A percentile compares a stretch with the other conserved stretches of the same genome.
Evolutionary conservation across 2,329 filamentous ascomycete genomes (phyloP).

Genomic region (Colletotrichum filicis): DNA sequence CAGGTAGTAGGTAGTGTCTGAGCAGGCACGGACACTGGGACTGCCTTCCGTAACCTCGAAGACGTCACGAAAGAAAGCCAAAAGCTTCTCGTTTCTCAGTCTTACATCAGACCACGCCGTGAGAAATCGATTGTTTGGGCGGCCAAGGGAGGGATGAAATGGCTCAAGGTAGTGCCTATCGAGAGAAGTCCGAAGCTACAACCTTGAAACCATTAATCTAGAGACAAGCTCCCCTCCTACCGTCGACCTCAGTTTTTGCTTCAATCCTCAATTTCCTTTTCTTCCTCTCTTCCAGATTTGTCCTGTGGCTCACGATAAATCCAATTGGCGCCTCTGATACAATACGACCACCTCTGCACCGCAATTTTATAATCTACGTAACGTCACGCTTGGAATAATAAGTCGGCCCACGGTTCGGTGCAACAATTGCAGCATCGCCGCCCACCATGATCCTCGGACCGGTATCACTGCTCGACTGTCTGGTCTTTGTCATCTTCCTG

Average conservation of each 20-base stretch:
- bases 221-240: background rate
- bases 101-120: constrained; percentile 1
- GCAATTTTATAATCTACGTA: background rate
- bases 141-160: constrained; percentile 23
- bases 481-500: constrained; percentile 77
- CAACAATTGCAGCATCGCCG: background rate
- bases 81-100: constrained; percentile 6
- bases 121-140: background rate
- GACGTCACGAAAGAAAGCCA: constrained; percentile 20
- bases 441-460: constrained; percentile 76
- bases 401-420: background rate
- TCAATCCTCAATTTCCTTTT: background rate
- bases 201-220: no score
- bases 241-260: background rate
- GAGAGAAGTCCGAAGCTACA: background rate
- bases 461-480: constrained; percentile 80
- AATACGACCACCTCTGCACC: background rate
- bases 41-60: constrained; percentile 21
- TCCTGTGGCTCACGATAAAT: background rate
- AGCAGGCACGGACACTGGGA: constrained; percentile 10
- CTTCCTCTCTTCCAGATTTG: background rate
- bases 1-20: background rate
- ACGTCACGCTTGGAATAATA: background rate
- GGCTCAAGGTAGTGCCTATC: background rate
- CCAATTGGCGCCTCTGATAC: constrained; percentile 1